Conservation (phyloP, 148 eudicot species). For the Arctostaphylos glauca region DNA sequence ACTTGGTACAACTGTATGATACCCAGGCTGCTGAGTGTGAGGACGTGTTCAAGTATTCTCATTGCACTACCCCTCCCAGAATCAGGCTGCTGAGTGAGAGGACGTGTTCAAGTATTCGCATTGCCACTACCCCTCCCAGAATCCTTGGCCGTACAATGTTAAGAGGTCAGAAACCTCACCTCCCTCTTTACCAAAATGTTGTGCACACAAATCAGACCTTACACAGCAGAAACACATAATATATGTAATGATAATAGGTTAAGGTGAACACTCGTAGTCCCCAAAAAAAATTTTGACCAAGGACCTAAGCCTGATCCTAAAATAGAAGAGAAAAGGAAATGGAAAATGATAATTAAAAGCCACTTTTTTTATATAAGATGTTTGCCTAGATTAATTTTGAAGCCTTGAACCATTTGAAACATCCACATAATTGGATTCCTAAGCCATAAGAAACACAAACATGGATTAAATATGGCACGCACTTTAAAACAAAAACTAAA, state of each 20-base stretch:
- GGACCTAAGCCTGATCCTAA: neutral
- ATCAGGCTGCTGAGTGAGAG: too few species aligned
- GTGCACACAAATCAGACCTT: neutral
- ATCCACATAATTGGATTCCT: neutral
- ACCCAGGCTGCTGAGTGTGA: neutral
- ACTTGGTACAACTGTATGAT: neutral
- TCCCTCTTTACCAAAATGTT: neutral
- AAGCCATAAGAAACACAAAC: neutral
- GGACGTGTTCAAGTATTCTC: neutral
- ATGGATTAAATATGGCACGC: neutral
- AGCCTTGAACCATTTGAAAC: conserved; percentile 8
- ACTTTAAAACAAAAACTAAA: neutral
- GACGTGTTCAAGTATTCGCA: too few species aligned
- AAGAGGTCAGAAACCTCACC: neutral
- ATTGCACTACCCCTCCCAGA: too few species aligned
- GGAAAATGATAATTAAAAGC: neutral
- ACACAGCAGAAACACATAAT: neutral
- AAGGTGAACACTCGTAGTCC: neutral
- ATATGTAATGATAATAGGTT: neutral
- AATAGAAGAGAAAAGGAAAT: neutral
- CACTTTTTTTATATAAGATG: neutral
- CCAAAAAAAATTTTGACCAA: neutral
- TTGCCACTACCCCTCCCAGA: neutral
- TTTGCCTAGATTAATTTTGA: neutral
- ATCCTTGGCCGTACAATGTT: neutral